phyloP scores from a whole-genome alignment of 2,329 filamentous ascomycete genomes.

The Dactylellina leptospora region DNA sequence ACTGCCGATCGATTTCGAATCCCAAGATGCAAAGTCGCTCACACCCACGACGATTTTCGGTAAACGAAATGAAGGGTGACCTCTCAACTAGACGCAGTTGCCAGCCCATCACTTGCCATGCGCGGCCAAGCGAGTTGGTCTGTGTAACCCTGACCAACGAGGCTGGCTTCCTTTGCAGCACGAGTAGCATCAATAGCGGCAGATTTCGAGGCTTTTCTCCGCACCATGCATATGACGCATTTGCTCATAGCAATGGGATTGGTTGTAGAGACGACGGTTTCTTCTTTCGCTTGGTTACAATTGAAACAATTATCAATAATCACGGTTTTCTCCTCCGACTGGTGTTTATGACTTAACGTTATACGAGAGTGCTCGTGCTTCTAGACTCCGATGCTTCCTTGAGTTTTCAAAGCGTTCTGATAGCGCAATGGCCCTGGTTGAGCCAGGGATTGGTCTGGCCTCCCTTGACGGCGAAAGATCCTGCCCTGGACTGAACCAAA shows the following conservation, averaged over 20 bases:
- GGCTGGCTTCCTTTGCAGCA: constrained; percentile 8
- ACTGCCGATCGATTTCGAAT: not conserved
- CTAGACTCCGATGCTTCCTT: constrained; percentile 2
- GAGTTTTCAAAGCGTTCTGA: constrained; percentile 4
- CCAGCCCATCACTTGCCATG: constrained; percentile 30
- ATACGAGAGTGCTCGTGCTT: constrained; percentile 13
- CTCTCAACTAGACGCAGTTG: constrained; percentile 8
- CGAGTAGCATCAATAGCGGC: constrained; percentile 13
- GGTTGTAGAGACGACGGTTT: not conserved
- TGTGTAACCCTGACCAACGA: constrained; percentile 38
- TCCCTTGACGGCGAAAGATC: too few species aligned
- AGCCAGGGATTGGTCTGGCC: not conserved
- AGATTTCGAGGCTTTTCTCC: constrained; percentile 25
- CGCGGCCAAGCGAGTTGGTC: constrained; percentile 40
- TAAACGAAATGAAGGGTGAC: constrained; percentile 7
- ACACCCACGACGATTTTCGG: constrained; percentile 2
- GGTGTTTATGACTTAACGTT: constrained; percentile 33
- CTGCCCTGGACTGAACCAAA: too few species aligned
- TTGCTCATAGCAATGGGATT: constrained; percentile 4
- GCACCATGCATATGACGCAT: constrained; percentile 42
- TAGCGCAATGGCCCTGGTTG: constrained; percentile 39
- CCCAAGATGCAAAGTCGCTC: not conserved
- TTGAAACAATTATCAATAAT: not conserved
- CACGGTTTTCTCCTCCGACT: not conserved
- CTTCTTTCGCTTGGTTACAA: not conserved